Percentiles rank a stretch among this genome's conserved stretches.
Conservation (phyloP, 2,329 filamentous ascomycete genomes). For the Neofusicoccum ribis region DNA sequence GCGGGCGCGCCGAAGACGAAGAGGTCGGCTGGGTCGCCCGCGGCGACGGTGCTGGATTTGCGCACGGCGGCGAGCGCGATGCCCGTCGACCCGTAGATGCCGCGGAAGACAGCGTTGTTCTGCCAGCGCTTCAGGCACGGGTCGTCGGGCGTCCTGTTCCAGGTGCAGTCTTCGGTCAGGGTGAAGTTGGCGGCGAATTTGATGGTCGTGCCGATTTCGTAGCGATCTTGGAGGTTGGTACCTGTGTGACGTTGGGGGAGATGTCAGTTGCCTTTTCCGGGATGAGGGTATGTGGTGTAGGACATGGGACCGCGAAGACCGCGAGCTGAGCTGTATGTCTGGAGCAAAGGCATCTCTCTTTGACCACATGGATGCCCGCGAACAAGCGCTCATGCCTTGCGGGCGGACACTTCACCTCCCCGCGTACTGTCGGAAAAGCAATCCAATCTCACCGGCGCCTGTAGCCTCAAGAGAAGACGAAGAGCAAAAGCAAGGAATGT, state of each 20-base stretch:
- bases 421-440: no score
- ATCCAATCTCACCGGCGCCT: background rate
- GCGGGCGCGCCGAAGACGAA: conserved; percentile 57
- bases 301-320: no score
- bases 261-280: background rate
- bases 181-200: conserved; percentile 39
- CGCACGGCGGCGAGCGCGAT: conserved; percentile 51
- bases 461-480: background rate
- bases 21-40: conserved; percentile 46
- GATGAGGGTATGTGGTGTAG: no score
- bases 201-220: conserved; percentile 55
- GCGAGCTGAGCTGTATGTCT: no score
- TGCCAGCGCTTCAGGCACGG: conserved; percentile 41
- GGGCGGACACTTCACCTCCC: no score
- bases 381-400: no score
- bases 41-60: conserved; percentile 36
- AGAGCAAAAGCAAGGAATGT: background rate
- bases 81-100: conserved; percentile 52
- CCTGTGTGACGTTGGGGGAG: conserved; percentile 18
- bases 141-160: conserved; percentile 34
- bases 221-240: conserved; percentile 64
- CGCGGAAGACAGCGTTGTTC: conserved; percentile 32
- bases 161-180: conserved; percentile 35
- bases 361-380: no score
- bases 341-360: no score